phyloP scores from a whole-genome alignment of 352 stramenopile species.

The Pythium folliculosum region DNA sequence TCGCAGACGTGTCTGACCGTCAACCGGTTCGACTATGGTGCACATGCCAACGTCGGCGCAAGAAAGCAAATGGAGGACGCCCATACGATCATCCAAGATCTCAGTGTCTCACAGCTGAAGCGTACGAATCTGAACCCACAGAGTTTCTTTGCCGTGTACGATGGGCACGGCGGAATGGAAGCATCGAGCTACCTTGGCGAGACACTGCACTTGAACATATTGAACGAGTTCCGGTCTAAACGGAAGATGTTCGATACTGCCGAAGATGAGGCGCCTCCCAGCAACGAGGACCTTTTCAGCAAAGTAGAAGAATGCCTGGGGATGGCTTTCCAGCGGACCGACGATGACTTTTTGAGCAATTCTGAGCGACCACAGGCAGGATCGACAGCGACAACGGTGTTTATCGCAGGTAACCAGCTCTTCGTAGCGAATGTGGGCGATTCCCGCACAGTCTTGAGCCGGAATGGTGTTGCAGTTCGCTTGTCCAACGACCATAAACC shows the following conservation, averaged over 20 bases:
- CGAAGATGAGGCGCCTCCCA: slow-evolving; percentile 37
- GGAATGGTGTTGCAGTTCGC: slow-evolving; percentile 82
- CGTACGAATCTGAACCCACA: slow-evolving; percentile 71
- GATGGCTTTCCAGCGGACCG: slow-evolving; percentile 64
- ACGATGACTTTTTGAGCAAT: slow-evolving; percentile 68
- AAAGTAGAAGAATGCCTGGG: slow-evolving; percentile 51
- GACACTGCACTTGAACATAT: slow-evolving; percentile 68
- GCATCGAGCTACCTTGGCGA: slow-evolving; percentile 90
- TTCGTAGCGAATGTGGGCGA: slow-evolving; percentile 97
- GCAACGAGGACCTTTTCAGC: slow-evolving; percentile 8
- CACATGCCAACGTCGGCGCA: slow-evolving; percentile 92
- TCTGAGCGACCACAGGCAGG: slow-evolving; percentile 80
- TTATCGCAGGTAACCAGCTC: slow-evolving; percentile 91
- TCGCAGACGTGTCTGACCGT: slow-evolving; percentile 96
- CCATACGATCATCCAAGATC: slow-evolving; percentile 93
- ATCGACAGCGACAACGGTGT: slow-evolving; percentile 94
- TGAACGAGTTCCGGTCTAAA: slow-evolving; percentile 51
- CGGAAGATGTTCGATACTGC: slow-evolving; percentile 50
- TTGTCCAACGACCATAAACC: slow-evolving; percentile 98
- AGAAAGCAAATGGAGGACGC: slow-evolving; percentile 96
- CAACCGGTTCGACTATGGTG: slow-evolving; percentile 96
- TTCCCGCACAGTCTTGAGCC: slow-evolving; percentile 93
- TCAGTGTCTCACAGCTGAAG: slow-evolving; percentile 64
- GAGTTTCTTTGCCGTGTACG: slow-evolving; percentile 96
- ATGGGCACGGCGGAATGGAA: slow-evolving; percentile 95